Evolutionary conservation across 129 eudicot genomes (phyloP).

Genomic region (Flaveria ramosissima): DNA sequence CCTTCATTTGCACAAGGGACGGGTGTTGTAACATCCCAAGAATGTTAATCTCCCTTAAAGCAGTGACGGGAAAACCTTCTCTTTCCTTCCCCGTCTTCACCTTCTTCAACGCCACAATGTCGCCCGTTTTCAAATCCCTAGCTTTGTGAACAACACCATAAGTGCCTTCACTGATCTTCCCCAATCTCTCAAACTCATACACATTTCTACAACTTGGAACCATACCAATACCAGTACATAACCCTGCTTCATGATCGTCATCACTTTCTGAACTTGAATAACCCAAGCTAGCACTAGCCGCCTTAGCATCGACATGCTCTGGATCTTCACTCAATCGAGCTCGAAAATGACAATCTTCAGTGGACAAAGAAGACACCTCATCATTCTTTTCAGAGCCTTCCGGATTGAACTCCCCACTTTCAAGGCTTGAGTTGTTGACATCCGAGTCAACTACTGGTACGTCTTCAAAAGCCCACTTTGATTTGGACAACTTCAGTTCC

Average conservation of each 20-base stretch:
- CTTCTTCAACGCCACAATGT: constrained; percentile 78
- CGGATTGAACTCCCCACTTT: constrained; percentile 38
- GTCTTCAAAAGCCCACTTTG: constrained; percentile 63
- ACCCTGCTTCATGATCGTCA: constrained; percentile 1
- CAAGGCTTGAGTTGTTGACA: constrained; percentile 24
- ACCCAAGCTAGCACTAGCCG: background rate
- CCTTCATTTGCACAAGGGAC: constrained; percentile 65
- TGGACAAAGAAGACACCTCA: constrained; percentile 30
- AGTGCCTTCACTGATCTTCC: constrained; percentile 77
- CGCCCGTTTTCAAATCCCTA: constrained; percentile 66
- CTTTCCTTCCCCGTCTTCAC: constrained; percentile 60
- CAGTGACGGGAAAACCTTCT: constrained; percentile 75
- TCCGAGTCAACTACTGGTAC: constrained; percentile 7
- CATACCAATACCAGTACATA: constrained; percentile 34
- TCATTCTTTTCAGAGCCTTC: constrained; percentile 31
- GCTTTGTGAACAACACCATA: constrained; percentile 83
- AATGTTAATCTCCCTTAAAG: constrained; percentile 71
- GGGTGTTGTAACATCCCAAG: constrained; percentile 61
- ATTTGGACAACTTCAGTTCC: constrained; percentile 40
- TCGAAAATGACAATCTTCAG: background rate
- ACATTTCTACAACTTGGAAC: constrained; percentile 68
- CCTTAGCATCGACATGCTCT: constrained; percentile 27
- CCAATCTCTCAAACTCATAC: constrained; percentile 54
- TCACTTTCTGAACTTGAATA: constrained; percentile 35
- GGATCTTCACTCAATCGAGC: constrained; percentile 21